Conservation (phyloP, 352 stramenopile species). For the Phytophthora boehmeriae region DNA sequence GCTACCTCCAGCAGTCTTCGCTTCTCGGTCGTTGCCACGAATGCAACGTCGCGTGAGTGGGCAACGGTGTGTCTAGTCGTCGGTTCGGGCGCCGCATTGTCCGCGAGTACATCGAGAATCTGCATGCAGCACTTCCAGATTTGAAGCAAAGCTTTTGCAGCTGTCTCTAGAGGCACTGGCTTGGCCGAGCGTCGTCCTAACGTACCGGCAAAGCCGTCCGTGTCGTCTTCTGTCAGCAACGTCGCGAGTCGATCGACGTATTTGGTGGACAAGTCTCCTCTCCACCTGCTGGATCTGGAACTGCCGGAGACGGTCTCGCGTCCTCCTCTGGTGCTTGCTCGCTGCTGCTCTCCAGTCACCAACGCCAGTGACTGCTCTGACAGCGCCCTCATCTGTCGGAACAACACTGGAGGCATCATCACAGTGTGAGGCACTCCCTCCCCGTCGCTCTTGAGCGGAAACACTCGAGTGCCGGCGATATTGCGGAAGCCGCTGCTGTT, state of each 20-base stretch:
- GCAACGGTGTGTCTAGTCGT: slow-evolving; percentile 38
- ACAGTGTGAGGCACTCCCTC: slow-evolving; percentile 26
- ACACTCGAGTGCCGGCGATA: slow-evolving; percentile 14
- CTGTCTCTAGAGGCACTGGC: slow-evolving; percentile 39
- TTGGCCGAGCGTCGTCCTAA: slow-evolving; percentile 38
- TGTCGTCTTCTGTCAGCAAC: slow-evolving; percentile 45
- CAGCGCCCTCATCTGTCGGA: slow-evolving; percentile 39
- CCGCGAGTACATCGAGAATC: slow-evolving; percentile 45
- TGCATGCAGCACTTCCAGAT: slow-evolving; percentile 66
- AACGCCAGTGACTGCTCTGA: slow-evolving; percentile 31
- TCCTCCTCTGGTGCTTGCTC: slow-evolving; percentile 25
- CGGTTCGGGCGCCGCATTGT: slow-evolving; percentile 28
- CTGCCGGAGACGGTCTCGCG: slow-evolving; percentile 14
- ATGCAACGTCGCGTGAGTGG: slow-evolving; percentile 22
- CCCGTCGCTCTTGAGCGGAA: slow-evolving; percentile 24
- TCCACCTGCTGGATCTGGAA: slow-evolving; percentile 22
- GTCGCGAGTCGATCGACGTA: slow-evolving; percentile 39
- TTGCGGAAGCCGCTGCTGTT: slow-evolving; percentile 22
- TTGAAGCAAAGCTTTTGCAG: slow-evolving; percentile 49
- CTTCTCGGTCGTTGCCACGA: slow-evolving; percentile 31
- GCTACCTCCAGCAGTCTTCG: slow-evolving; percentile 40
- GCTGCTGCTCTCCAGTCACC: slow-evolving; percentile 22
- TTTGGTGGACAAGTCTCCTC: slow-evolving; percentile 36
- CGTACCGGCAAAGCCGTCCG: slow-evolving; percentile 30
- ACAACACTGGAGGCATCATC: slow-evolving; percentile 42